Conservation (phyloP, 345 rosid species). For the Triadica sebifera region DNA sequence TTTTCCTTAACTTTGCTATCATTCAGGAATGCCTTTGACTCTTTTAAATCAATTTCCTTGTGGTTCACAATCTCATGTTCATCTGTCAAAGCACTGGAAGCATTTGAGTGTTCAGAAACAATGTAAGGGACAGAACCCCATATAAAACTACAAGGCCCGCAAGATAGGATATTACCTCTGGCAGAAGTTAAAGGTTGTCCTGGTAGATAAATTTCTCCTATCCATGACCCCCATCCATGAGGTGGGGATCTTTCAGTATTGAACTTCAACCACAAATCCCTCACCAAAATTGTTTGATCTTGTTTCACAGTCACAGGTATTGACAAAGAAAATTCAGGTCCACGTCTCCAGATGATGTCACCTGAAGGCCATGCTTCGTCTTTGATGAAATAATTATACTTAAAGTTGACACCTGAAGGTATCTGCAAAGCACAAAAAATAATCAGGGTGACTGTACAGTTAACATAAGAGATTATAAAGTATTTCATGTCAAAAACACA, state of each 20-base stretch:
- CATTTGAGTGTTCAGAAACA: conserved; percentile 86
- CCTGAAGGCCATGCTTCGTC: conserved; percentile 42
- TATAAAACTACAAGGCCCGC: conserved; percentile 6
- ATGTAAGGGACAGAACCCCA: conserved; percentile 30
- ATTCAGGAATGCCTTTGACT: conserved; percentile 35
- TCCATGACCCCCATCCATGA: conserved; percentile 77
- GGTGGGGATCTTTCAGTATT: conserved; percentile 35
- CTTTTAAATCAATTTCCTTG: conserved; percentile 25
- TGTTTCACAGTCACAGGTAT: conserved; percentile 45
- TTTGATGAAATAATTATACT: conserved; percentile 75
- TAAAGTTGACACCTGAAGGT: conserved; percentile 67
- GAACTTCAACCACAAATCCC: conserved; percentile 79
- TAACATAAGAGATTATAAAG: conserved; percentile 1
- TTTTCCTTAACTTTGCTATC: conserved; percentile 37
- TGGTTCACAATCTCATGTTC: conserved; percentile 34
- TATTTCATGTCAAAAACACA: neutral
- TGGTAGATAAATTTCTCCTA: conserved; percentile 51
- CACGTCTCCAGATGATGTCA: conserved; percentile 75
- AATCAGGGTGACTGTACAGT: conserved; percentile 6
- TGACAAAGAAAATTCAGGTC: conserved; percentile 75
- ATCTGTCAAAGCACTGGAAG: conserved; percentile 97
- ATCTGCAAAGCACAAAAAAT: conserved; percentile 49
- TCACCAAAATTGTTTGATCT: conserved; percentile 50
- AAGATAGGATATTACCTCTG: conserved; percentile 59
- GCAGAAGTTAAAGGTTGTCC: conserved; percentile 30